Conservation (phyloP, 352 stramenopile genomes). For the Globisporangium megalacanthum region DNA sequence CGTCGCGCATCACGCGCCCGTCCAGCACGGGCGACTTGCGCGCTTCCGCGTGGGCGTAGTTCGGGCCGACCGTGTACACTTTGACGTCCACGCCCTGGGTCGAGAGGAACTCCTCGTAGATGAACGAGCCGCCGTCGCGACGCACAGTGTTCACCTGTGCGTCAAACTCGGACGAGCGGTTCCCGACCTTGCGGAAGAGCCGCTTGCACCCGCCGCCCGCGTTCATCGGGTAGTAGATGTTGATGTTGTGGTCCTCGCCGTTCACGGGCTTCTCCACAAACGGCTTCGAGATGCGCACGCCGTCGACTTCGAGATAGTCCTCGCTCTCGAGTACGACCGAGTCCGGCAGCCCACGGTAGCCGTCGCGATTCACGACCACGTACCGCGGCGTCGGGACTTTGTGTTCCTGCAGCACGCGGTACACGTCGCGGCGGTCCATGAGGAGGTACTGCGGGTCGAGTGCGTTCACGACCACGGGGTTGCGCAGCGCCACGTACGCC, state of each 20-base stretch:
- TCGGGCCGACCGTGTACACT: slow-evolving; percentile 97
- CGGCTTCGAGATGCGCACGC: slow-evolving; percentile 96
- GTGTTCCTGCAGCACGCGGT: slow-evolving; percentile 89
- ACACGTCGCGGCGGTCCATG: slow-evolving; percentile 95
- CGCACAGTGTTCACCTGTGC: slow-evolving; percentile 95
- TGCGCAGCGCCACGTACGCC: slow-evolving; percentile 93
- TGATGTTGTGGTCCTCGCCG: slow-evolving; percentile 99
- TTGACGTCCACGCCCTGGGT: slow-evolving; percentile 99
- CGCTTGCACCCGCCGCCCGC: slow-evolving; percentile 98
- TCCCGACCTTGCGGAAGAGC: slow-evolving; percentile 97
- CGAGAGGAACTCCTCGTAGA: slow-evolving; percentile 98
- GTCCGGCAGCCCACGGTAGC: slow-evolving; percentile 53
- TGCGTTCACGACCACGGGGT: slow-evolving; percentile 97
- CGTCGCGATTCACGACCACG: slow-evolving; percentile 93
- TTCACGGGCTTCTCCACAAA: slow-evolving; percentile 99
- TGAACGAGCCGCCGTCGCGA: slow-evolving; percentile 80
- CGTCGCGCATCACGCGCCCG: slow-evolving; percentile 96
- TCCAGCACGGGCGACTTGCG: slow-evolving; percentile 99
- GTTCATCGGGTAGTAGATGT: slow-evolving; percentile 99
- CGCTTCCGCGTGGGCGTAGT: slow-evolving; percentile 99
- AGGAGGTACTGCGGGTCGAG: slow-evolving; percentile 93
- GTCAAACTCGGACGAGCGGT: slow-evolving; percentile 93
- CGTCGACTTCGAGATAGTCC: slow-evolving; percentile 86
- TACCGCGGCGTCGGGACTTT: slow-evolving; percentile 94
- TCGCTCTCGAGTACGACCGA: slow-evolving; percentile 57